Base-by-base conservation (phyloP, 192 early-diverging fungal genomes). In the Lobosporangium transversale region DNA sequence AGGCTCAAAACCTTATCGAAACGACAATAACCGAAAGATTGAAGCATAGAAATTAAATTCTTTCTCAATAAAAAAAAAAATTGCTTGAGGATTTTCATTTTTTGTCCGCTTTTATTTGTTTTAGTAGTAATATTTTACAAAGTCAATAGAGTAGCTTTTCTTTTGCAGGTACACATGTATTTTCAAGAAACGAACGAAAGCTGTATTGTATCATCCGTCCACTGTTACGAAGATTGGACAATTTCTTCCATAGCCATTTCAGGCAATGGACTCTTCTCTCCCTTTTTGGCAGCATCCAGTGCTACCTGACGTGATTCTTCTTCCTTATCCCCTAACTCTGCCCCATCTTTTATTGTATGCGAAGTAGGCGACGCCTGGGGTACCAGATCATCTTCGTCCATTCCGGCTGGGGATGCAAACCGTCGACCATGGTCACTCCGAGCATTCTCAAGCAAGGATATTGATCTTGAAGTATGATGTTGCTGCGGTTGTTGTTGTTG, bases 361-460 rank as follows among this genome's bases (percentile, higher is more conserved):
- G 21, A 6, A 27, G 61, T 5, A 52, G 49, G 4, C 15, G 50
- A 1, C 32, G 51, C 43, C 18, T 15, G 27, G 26, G 36, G 24
- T 0, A 45, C 45, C 7, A 31, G 29, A 12, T 66, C 62, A 29
- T 64, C 70, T 18, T 62, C 64, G n/a, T 76, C 65, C 59, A 67
- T 76, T 15, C 59, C 65, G 3, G 70, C 48, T 1, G 70, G 70
- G 0, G 70, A 75, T 15, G 37, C 70, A 49, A 66, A 75, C 18
- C 70, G 62, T 33, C 57, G 31, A 14, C 15, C 32, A 15, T 54
- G 63, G 21, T 49, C 54, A 4, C 23, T 51, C 6, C 12, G 30
- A 4, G n/a, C 44, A 3, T 20, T 23, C 21, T 48, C 53, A 1
- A 20, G 44, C 44, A 37, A 18, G 27, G 14, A 29, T 21, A 29